Base-by-base conservation (phyloP, 495 filamentous ascomycete genomes). In the Apiosordaria backusii region DNA sequence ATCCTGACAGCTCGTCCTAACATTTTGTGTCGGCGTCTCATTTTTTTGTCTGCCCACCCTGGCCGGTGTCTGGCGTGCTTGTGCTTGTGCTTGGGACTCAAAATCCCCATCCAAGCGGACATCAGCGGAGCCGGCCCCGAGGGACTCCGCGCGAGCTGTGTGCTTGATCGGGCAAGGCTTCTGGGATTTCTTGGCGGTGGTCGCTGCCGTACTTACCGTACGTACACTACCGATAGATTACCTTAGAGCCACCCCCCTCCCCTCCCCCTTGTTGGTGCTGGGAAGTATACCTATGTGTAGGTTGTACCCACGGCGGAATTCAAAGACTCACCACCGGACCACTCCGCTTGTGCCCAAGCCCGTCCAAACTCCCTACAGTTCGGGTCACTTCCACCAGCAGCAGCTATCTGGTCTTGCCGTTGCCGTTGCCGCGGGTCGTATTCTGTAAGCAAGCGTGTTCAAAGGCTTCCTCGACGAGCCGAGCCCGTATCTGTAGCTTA, bases 91-190 rank as follows among this genome's bases (percentile, higher is more conserved):
- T 23, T 23, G 22, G 52, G n/a, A 55, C 52, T 22, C 52, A 16
- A 16, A 5, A 55, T 4, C 19, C 52, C 35, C 35, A 45, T 45
- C 35, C 52, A 55, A 22, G 52, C 52, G 52, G 27, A 18, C 22
- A 27, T 57, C 18, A 62, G 63, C 67, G 67, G 63, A 65, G 58
- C 60, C 63, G 26, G 29, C 26, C 63, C 63, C 40, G 62, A 55
- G 45, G 45, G 57, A 25, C 15, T 21, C 24, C 24, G 57, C 57
- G 23, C 35, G 66, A 61, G 71, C 61, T 66, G 61, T 67, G 63
- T 65, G 61, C 70, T 68, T 65, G 58, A 72, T 70, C 70, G 63
- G 69, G 65, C 62, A 67, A 68, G 62, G 58, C 50, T 40, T 40
- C 68, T 18, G 67, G 19, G 52, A 55, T 23, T 55, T 55, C 52